phyloP scores from a whole-genome alignment of 805 yeast species.

The Candida railenensis region DNA sequence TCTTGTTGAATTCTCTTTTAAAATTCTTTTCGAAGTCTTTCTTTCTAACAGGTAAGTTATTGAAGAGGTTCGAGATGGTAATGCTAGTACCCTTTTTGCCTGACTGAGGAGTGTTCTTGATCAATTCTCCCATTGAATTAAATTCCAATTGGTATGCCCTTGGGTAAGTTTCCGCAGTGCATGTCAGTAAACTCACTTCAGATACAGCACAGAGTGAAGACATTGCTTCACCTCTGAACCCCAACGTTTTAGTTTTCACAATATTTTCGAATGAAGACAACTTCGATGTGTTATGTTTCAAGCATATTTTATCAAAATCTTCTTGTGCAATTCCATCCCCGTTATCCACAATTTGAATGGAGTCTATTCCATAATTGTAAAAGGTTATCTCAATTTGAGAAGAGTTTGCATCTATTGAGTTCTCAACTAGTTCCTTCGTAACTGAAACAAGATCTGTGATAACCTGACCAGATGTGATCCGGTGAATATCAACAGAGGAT shows the following conservation, averaged over 20 bases:
- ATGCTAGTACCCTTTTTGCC: slow-evolving; percentile 74
- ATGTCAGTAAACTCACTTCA: slow-evolving; percentile 48
- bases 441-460: slow-evolving; percentile 75
- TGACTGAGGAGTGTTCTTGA: slow-evolving; percentile 37
- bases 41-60: slow-evolving; percentile 75
- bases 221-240: slow-evolving; percentile 82
- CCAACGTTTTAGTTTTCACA: slow-evolving; percentile 44
- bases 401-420: slow-evolving; percentile 78
- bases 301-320: slow-evolving; percentile 55
- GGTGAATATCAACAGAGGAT: slow-evolving; percentile 55
- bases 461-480: slow-evolving; percentile 91
- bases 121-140: slow-evolving; percentile 53
- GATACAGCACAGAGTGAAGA: slow-evolving; percentile 65
- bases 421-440: slow-evolving; percentile 84
- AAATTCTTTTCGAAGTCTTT: slow-evolving; percentile 67
- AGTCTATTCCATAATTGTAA: slow-evolving; percentile 69
- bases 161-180: slow-evolving; percentile 49
- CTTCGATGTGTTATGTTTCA: slow-evolving; percentile 70
- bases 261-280: slow-evolving; percentile 56
- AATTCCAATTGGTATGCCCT: slow-evolving; percentile 56
- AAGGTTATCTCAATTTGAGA: slow-evolving; percentile 66
- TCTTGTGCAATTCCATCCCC: slow-evolving; percentile 59
- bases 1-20: slow-evolving; percentile 70
- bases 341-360: slow-evolving; percentile 66
- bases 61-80: slow-evolving; percentile 56